Percentiles rank a stretch among this genome's conserved stretches.
Conservation (phyloP, 805 yeast species). For the Lachancea mirantina region DNA sequence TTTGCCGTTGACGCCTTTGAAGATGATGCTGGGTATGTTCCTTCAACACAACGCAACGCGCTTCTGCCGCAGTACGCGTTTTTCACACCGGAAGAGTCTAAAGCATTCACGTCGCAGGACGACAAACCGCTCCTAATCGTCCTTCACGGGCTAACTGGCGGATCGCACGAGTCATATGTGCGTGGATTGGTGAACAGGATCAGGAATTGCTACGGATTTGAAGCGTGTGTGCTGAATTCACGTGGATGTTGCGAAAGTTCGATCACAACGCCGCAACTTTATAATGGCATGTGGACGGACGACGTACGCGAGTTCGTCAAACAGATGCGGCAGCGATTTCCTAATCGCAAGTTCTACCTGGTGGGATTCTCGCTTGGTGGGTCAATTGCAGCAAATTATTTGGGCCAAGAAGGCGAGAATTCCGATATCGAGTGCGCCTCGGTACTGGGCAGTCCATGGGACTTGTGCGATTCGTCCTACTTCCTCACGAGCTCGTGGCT, state of each 20-base stretch:
- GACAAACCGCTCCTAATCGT: constrained; percentile 54
- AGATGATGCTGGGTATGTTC: constrained; percentile 17
- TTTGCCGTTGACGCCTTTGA: constrained; percentile 41
- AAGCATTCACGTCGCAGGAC: constrained; percentile 26
- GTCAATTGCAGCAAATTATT: constrained; percentile 58
- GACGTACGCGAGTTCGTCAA: constrained; percentile 55
- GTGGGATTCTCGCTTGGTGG: constrained; percentile 85
- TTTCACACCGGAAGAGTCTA: constrained; percentile 38
- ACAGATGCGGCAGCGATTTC: constrained; percentile 44
- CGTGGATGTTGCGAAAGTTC: constrained; percentile 72
- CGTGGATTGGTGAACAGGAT: constrained; percentile 47
- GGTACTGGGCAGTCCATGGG: constrained; percentile 70
- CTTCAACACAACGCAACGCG: constrained; percentile 33
- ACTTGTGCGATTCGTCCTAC: constrained; percentile 44
- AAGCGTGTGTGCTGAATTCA: constrained; percentile 59
- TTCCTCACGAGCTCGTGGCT: constrained; percentile 37
- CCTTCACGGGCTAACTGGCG: constrained; percentile 78
- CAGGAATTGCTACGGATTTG: constrained; percentile 39
- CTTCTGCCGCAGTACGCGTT: constrained; percentile 20
- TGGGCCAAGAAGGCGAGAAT: constrained; percentile 56
- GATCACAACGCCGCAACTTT: constrained; percentile 61
- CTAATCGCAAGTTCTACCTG: constrained; percentile 56
- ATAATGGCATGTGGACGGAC: constrained; percentile 64
- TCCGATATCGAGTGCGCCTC: constrained; percentile 46
- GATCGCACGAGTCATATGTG: constrained; percentile 74